Evolutionary conservation across 257 asterid species (phyloP).

Genomic region (Penstemon newberryi): DNA sequence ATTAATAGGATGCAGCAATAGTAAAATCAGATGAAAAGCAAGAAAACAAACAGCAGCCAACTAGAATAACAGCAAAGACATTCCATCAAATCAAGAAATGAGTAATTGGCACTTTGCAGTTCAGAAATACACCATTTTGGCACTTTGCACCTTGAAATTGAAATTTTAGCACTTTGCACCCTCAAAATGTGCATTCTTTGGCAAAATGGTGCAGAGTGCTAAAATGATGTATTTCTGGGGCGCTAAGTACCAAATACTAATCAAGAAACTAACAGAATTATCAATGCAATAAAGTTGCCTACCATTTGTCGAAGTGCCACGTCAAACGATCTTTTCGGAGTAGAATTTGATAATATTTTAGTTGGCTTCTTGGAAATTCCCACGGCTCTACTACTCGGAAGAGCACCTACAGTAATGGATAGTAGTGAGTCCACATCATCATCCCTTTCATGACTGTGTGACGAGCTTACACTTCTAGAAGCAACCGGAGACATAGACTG

Average conservation of each 20-base stretch:
- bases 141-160: too few species aligned
- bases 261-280: slow-evolving; percentile 14
- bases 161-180: too few species aligned
- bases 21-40: slow-evolving; percentile 14
- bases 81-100: background rate
- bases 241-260: too few species aligned
- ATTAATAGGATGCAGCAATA: slow-evolving; percentile 12
- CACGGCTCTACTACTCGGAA: slow-evolving; percentile 46
- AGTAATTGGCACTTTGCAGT: too few species aligned
- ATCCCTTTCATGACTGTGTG: slow-evolving; percentile 77
- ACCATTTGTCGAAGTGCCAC: slow-evolving; percentile 82
- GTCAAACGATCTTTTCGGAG: slow-evolving; percentile 92
- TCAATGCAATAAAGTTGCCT: slow-evolving; percentile 35
- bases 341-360: slow-evolving; percentile 62
- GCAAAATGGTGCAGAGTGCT: too few species aligned
- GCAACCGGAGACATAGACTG: slow-evolving; percentile 94
- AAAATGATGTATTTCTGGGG: too few species aligned
- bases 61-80: slow-evolving; percentile 7
- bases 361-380: slow-evolving; percentile 64
- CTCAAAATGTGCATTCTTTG: too few species aligned
- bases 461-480: slow-evolving; percentile 77
- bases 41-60: slow-evolving; percentile 20
- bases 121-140: too few species aligned
- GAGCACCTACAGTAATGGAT: slow-evolving; percentile 50
- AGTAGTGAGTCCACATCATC: slow-evolving; percentile 80